Conservation (phyloP, 2,329 filamentous ascomycete species). For the Ambrosiella beaveri region DNA sequence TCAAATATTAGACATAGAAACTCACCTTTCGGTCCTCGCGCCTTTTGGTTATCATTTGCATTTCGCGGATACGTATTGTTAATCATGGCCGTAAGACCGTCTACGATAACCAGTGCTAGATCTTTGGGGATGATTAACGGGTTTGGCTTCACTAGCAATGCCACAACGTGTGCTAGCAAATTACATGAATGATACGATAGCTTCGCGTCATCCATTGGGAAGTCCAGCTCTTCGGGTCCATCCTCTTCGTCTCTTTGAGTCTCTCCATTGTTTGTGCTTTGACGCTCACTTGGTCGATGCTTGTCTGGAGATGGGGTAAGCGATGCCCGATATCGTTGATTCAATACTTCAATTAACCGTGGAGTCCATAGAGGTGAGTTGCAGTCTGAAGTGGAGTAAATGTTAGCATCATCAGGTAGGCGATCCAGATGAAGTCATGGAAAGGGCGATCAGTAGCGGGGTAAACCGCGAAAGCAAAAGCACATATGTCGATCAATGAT, state of each 20-base stretch:
- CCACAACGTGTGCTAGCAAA: slow-evolving; percentile 55
- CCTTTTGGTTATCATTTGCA: slow-evolving; percentile 23
- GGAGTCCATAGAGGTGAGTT: slow-evolving; percentile 24
- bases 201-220: slow-evolving; percentile 13
- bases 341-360: slow-evolving; percentile 17
- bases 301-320: background rate
- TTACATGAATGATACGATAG: slow-evolving; percentile 35
- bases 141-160: slow-evolving; percentile 53
- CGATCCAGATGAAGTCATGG: background rate
- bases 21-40: slow-evolving; percentile 24
- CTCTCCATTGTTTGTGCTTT: slow-evolving; percentile 8
- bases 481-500: background rate
- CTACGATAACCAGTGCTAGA: slow-evolving; percentile 57
- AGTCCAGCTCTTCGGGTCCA: slow-evolving; percentile 14
- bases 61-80: slow-evolving; percentile 58
- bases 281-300: slow-evolving; percentile 2
- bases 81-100: slow-evolving; percentile 60
- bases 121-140: slow-evolving; percentile 40
- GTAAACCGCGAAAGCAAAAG: background rate
- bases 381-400: slow-evolving; percentile 23
- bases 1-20: background rate
- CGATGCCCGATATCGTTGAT: slow-evolving; percentile 4
- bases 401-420: slow-evolving; percentile 3
- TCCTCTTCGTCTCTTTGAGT: background rate
- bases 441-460: background rate